These are phyloP conservation scores for Globisporangium heterothallicum DNA, from an alignment of 352 stramenopile genomes.

Conservation along the genomic window DNA sequence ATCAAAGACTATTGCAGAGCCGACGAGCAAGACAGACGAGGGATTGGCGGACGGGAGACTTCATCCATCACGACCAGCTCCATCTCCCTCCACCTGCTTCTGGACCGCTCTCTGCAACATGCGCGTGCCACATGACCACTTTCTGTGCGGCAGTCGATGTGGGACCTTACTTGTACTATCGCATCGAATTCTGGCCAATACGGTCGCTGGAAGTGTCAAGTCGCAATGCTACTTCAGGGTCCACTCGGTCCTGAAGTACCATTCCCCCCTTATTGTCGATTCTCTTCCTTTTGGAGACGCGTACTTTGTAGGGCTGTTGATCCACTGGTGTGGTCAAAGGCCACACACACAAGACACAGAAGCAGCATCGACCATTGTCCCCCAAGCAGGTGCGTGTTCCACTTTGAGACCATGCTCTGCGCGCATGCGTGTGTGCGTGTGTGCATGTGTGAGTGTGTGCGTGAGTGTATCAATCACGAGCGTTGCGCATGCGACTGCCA, in stretches of 20 bases:
- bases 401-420: background rate
- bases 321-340: constrained; percentile 16
- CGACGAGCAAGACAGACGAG: too few species aligned
- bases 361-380: background rate
- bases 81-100: background rate
- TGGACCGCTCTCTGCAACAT: too few species aligned
- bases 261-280: constrained; percentile 1
- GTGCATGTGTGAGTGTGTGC: background rate
- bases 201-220: background rate
- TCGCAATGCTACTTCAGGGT: background rate
- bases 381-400: constrained; percentile 11
- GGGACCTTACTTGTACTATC: background rate
- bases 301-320: constrained; percentile 16
- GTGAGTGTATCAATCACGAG: too few species aligned
- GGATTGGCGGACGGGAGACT: background rate
- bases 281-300: background rate
- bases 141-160: background rate
- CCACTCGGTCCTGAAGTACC: background rate
- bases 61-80: background rate
- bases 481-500: too few species aligned
- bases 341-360: constrained; percentile 14
- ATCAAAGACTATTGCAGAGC: too few species aligned
- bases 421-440: background rate
- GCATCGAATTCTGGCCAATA: background rate
- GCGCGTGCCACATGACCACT: background rate